Evolutionary conservation across 352 stramenopile genomes (phyloP), one percentile per base, ranked within the genome.

Genomic region (Stephanocyclus meneghinianus): DNA sequence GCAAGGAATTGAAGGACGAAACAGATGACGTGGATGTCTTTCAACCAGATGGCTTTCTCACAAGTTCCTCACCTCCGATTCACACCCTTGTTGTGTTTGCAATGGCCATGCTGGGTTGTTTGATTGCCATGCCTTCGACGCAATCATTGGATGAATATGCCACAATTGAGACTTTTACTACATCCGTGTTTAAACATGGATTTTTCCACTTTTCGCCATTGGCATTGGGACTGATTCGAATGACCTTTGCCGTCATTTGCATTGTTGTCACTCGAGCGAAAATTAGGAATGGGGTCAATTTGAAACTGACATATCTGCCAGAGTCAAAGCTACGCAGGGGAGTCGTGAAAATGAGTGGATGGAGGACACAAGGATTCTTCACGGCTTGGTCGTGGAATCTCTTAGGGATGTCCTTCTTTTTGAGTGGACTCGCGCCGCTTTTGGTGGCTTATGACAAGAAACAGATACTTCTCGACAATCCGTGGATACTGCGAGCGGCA

Each of bases 161-260:
- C 10, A 85, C 66, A 10, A 60, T 87, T 51, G 72, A 87, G 42
- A 82, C 69, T 16, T 89, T 91, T 71, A 88, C 83, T 6, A 47
- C 67, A 2, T 57, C 61, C 4, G 59, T 87, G 5, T 90, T 91
- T 72, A 47, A 70, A 35, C 30, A 71, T 32, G 71, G 76, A 21
- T 5, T 50, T 16, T 73, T 83, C 2, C 29, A 45, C 11, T 76
- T 80, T 16, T 50, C 76, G 2, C 76, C 76, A 13, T 62, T 76
- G 2, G 21, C 62, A 37, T 35, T 82, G 21, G 74, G 63, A n/a
- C 1, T 71, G 16, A 75, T 83, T 50, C 51, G 80, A 44, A 59
- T 83, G 15, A n/a, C 35, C 26, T 80, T 86, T 69, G 69, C 70
- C 16, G 47, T 40, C 13, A 61, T 72, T 16, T 76, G 67, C 21